These are phyloP conservation scores for Talaromyces sp. DNA, from an alignment of 2,329 filamentous ascomycete genomes.

Conservation along the genomic window DNA sequence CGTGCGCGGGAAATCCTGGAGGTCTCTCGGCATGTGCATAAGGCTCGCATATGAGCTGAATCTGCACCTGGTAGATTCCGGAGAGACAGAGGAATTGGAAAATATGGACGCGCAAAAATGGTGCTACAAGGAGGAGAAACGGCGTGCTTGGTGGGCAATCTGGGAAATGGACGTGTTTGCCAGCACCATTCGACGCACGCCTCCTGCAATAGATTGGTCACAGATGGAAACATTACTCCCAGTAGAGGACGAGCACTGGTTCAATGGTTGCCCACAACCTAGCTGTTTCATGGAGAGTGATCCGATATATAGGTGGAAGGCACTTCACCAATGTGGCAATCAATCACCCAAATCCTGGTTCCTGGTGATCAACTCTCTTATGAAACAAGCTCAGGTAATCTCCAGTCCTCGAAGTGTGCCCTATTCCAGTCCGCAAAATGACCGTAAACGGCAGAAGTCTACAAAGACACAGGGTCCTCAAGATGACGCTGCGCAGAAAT, in stretches of 20 bases:
- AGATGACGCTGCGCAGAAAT: background rate
- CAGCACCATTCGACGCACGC: constrained; percentile 37
- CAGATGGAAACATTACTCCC: constrained; percentile 38
- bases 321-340: constrained; percentile 30
- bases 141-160: constrained; percentile 42
- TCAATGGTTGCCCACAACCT: background rate
- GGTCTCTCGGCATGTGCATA: constrained; percentile 29
- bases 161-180: constrained; percentile 46
- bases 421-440: too few species aligned
- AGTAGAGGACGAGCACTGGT: constrained; percentile 10
- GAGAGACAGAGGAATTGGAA: background rate
- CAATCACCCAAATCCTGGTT: constrained; percentile 38
- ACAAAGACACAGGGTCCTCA: too few species aligned
- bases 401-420: background rate
- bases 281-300: constrained; percentile 28
- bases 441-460: too few species aligned
- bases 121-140: constrained; percentile 34
- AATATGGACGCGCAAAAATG: constrained; percentile 19
- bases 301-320: constrained; percentile 32
- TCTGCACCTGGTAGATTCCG: constrained; percentile 28
- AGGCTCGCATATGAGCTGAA: constrained; percentile 35
- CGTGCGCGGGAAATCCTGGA: constrained; percentile 38
- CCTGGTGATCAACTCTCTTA: constrained; percentile 19
- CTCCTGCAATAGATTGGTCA: constrained; percentile 35
- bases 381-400: background rate